These are phyloP conservation scores for Paecilomyces sp. DNA, from an alignment of 2,329 filamentous ascomycete genomes.

Conservation along the genomic window DNA sequence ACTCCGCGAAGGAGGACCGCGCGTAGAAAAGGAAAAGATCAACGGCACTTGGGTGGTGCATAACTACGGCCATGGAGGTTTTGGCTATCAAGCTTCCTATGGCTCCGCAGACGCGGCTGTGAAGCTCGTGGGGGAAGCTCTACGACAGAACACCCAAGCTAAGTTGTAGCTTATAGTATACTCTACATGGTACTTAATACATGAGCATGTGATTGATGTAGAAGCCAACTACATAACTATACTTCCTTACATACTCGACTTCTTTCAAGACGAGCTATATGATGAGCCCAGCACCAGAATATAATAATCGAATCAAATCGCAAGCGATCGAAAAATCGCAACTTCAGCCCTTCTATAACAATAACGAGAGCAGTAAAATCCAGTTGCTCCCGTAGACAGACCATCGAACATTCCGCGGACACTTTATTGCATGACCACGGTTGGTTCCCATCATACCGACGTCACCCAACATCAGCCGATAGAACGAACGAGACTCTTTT, in stretches of 20 bases:
- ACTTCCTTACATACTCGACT: too few species aligned
- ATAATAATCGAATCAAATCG: too few species aligned
- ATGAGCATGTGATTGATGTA: too few species aligned
- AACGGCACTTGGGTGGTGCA: constrained; percentile 48
- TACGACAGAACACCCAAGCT: constrained; percentile 23
- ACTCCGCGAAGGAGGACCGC: constrained; percentile 62
- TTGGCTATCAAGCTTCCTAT: constrained; percentile 61
- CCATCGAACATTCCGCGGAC: too few species aligned
- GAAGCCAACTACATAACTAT: too few species aligned
- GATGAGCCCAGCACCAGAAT: too few species aligned
- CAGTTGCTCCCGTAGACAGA: too few species aligned
- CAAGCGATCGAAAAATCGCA: too few species aligned
- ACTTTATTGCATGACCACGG: neutral
- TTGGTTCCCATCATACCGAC: neutral
- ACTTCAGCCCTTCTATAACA: too few species aligned
- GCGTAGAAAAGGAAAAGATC: constrained; percentile 66
- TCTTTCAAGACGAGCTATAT: too few species aligned
- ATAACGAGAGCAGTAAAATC: too few species aligned
- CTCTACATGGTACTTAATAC: neutral
- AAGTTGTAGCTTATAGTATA: constrained; percentile 18
- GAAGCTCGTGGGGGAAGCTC: constrained; percentile 54
- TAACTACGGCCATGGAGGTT: constrained; percentile 41
- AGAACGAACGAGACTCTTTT: neutral
- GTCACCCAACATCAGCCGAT: neutral
- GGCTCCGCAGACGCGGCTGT: constrained; percentile 63